Evolutionary conservation across 805 yeast species (phyloP).

Genomic region (Candida argentea): DNA sequence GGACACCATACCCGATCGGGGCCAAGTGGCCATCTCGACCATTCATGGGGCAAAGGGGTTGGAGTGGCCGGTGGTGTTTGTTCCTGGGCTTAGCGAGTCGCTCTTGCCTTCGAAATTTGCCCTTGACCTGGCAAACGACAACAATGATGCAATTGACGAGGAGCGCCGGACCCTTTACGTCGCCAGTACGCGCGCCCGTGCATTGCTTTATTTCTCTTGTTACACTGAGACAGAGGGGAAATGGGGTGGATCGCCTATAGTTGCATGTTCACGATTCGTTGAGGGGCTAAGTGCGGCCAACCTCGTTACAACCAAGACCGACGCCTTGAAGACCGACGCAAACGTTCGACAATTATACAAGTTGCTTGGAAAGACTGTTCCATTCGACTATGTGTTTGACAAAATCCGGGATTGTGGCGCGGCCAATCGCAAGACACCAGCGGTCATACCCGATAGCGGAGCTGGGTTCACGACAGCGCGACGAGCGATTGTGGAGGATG

Average conservation of each 20-base stretch:
- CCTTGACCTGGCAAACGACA: constrained; percentile 14
- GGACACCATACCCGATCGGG: constrained; percentile 6
- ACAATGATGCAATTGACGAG: constrained; percentile 40
- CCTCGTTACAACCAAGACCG: constrained; percentile 6
- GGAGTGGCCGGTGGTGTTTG: constrained; percentile 90
- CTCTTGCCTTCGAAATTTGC: constrained; percentile 52
- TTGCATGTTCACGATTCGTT: constrained; percentile 20
- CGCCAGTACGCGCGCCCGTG: constrained; percentile 77
- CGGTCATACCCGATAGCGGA: constrained; percentile 23
- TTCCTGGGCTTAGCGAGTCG: constrained; percentile 63
- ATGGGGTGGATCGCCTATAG: constrained; percentile 14
- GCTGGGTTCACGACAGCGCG: no score
- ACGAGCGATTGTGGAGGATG: no score
- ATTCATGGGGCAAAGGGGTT: constrained; percentile 90
- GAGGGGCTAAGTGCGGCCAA: constrained; percentile 4
- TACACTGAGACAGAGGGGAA: constrained; percentile 10
- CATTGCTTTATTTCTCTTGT: constrained; percentile 37
- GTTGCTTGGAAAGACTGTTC: constrained; percentile 5
- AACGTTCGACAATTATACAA: constrained; percentile 11
- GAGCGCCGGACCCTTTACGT: constrained; percentile 83
- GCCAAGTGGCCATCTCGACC: constrained; percentile 50
- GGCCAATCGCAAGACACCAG: constrained; percentile 21
- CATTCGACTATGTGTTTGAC: no score
- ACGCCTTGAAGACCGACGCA: constrained; percentile 10
- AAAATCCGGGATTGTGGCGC: constrained; percentile 2